phyloP scores from a whole-genome alignment of 176 grass and related monocot genomes.

The Oryza officinalis region DNA sequence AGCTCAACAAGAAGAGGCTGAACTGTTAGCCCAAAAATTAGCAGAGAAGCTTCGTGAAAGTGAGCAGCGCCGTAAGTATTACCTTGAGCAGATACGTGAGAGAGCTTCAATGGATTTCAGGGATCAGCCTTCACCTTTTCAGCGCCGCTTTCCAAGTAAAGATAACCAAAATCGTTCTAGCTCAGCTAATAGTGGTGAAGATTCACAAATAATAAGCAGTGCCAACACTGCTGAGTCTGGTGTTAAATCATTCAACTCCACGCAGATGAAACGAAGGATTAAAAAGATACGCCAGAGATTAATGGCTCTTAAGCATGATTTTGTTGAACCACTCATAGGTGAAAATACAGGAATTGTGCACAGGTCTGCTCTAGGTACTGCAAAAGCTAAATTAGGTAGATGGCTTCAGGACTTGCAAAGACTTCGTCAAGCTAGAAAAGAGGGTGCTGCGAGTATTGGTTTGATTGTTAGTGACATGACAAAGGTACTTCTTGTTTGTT shows the following conservation, averaged over 20 bases:
- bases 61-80: constrained; percentile 94
- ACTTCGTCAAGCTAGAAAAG: constrained; percentile 95
- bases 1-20: constrained; percentile 91
- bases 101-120: constrained; percentile 99
- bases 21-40: constrained; percentile 91
- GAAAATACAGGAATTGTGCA: constrained; percentile 83
- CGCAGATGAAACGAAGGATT: constrained; percentile 78
- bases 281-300: constrained; percentile 95
- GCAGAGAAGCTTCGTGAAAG: constrained; percentile 97
- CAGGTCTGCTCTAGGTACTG: constrained; percentile 70
- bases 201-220: constrained; percentile 55
- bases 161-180: constrained; percentile 68
- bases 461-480: constrained; percentile 87
- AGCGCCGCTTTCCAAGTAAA: constrained; percentile 87
- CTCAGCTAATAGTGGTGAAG: constrained; percentile 68
- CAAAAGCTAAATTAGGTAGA: constrained; percentile 90
- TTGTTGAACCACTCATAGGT: constrained; percentile 67
- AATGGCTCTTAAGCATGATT: constrained; percentile 99
- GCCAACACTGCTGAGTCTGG: constrained; percentile 53
- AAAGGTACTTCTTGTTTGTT: constrained; percentile 72
- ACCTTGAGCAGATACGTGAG: constrained; percentile 99
- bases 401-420: constrained; percentile 97
- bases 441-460: constrained; percentile 88
- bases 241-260: constrained; percentile 59
- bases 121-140: constrained; percentile 95